These are phyloP conservation scores for Pestalotiopsis fici DNA, from an alignment of 2,329 filamentous ascomycete species.

Conservation along the genomic window DNA sequence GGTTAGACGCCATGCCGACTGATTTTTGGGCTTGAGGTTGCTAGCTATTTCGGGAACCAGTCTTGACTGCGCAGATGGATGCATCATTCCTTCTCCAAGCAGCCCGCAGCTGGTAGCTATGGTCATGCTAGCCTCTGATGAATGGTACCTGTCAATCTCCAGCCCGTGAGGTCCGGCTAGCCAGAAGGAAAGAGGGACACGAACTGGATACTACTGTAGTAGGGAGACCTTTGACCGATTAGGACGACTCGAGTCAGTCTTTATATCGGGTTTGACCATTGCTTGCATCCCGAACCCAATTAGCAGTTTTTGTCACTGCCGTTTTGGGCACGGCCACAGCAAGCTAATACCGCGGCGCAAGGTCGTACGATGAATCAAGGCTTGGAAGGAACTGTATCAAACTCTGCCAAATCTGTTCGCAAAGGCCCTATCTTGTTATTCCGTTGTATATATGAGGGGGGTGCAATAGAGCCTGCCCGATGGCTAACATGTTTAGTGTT, in stretches of 20 bases:
- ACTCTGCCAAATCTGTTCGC: neutral
- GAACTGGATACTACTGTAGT: neutral
- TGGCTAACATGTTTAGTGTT: neutral
- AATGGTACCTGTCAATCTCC: neutral
- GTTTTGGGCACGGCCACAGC: neutral
- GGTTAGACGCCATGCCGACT: neutral
- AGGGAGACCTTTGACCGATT: neutral
- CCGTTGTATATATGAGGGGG: neutral
- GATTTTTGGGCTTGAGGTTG: neutral
- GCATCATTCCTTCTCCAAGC: neutral
- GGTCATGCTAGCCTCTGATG: neutral
- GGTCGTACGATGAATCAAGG: neutral
- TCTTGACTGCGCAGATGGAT: neutral
- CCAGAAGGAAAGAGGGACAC: neutral
- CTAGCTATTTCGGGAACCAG: constrained; percentile 20
- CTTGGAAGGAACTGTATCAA: neutral
- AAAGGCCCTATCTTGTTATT: neutral
- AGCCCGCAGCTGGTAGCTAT: neutral
- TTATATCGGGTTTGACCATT: neutral
- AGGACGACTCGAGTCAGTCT: neutral
- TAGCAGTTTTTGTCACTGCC: neutral
- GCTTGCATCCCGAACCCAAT: constrained; percentile 1
- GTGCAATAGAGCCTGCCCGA: neutral
- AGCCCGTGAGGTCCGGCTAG: neutral
- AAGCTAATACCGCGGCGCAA: neutral